These are phyloP conservation scores for Pleochaeta shiraiana DNA, from an alignment of 2,329 filamentous ascomycete genomes.

Conservation along the genomic window DNA sequence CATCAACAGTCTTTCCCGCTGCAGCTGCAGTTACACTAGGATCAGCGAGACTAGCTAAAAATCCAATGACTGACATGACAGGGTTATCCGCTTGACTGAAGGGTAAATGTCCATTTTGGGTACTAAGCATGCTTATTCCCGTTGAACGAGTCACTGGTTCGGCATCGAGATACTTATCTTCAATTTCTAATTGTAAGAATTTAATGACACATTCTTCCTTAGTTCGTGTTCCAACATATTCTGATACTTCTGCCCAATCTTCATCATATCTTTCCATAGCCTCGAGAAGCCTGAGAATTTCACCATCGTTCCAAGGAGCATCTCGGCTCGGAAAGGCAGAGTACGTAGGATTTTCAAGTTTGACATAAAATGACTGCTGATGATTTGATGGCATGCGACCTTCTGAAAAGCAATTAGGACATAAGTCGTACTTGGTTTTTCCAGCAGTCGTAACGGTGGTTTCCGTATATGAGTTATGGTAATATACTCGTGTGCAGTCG, in stretches of 20 bases:
- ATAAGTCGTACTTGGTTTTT: constrained; percentile 63
- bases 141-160: constrained; percentile 34
- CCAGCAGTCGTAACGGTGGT: constrained; percentile 18
- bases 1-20: constrained; percentile 67
- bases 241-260: constrained; percentile 83
- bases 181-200: constrained; percentile 90
- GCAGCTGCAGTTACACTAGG: constrained; percentile 79
- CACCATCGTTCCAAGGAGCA: constrained; percentile 75
- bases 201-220: constrained; percentile 93
- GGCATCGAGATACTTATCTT: constrained; percentile 87
- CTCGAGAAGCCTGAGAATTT: constrained; percentile 74
- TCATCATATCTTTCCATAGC: constrained; percentile 85
- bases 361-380: constrained; percentile 59
- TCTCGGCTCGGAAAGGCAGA: constrained; percentile 61
- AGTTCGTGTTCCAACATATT: constrained; percentile 77
- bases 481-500: constrained; percentile 58
- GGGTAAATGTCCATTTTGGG: constrained; percentile 59
- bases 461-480: constrained; percentile 39
- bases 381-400: constrained; percentile 64
- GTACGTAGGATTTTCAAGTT: constrained; percentile 75
- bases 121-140: constrained; percentile 43
- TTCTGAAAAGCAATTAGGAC: constrained; percentile 76
- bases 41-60: constrained; percentile 77
- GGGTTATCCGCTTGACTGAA: constrained; percentile 91
- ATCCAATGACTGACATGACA: constrained; percentile 88